Percentiles rank a stretch among this genome's conserved stretches.
Evolutionary conservation across 148 eudicot species (phyloP).

Genomic region (Spergularia marina): DNA sequence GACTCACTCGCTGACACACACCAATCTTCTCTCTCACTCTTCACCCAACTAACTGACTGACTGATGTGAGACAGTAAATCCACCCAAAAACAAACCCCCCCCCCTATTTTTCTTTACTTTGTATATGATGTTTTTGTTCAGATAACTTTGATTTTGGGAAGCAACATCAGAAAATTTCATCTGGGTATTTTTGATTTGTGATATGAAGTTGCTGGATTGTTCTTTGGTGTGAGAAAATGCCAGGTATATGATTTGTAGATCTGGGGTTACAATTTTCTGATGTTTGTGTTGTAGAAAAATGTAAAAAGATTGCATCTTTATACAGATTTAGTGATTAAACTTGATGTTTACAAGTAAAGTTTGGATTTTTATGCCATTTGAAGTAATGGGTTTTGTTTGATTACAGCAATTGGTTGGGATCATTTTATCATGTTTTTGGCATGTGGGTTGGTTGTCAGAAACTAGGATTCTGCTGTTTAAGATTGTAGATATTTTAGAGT

Average conservation of each 20-base stretch:
- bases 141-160: not conserved
- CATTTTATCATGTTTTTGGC: not conserved
- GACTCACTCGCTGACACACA: not conserved
- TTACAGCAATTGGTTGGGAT: conserved; percentile 3
- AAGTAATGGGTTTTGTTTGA: not conserved
- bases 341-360: not conserved
- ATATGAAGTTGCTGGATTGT: not conserved
- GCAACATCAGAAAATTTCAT: not conserved
- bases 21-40: not conserved
- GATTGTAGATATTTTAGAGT: conserved; percentile 4
- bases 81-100: not conserved
- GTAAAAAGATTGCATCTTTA: not conserved
- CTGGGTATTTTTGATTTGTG: conserved; percentile 9
- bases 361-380: conserved; percentile 12
- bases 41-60: not conserved
- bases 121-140: not conserved
- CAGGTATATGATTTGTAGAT: conserved; percentile 17
- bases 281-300: not conserved
- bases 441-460: conserved; percentile 15
- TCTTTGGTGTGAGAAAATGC: not conserved
- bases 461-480: conserved; percentile 15
- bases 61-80: not conserved
- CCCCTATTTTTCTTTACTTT: not conserved
- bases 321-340: not conserved
- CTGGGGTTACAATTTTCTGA: conserved; percentile 17